phyloP scores from a whole-genome alignment of 768 basidiomycete genomes.

The Sistotremastrum suecicum region DNA sequence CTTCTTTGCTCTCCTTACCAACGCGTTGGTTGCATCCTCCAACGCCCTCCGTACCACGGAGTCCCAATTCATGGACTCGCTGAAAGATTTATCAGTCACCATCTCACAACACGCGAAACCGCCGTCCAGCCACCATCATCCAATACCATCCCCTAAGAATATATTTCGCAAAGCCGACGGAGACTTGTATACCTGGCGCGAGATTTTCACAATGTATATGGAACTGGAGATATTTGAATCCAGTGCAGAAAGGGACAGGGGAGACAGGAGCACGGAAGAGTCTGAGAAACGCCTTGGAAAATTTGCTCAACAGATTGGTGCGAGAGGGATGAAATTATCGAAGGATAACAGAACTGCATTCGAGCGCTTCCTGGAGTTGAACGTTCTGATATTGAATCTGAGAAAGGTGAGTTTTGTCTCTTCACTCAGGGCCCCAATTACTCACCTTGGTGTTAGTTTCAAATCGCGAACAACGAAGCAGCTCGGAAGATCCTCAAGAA shows the following conservation, averaged over 20 bases:
- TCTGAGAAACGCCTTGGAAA: slow-evolving; percentile 47
- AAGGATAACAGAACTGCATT: slow-evolving; percentile 43
- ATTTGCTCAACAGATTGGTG: slow-evolving; percentile 46
- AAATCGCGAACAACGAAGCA: slow-evolving; percentile 75
- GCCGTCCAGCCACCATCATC: neutral
- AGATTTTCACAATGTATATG: slow-evolving; percentile 78
- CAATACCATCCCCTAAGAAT: too few relatives aligned
- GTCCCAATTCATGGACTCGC: slow-evolving; percentile 31
- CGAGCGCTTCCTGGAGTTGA: slow-evolving; percentile 60
- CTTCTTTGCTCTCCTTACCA: slow-evolving; percentile 64
- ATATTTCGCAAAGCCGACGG: slow-evolving; percentile 1
- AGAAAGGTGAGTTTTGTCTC: slow-evolving; percentile 35
- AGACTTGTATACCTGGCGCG: slow-evolving; percentile 81
- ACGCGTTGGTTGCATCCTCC: slow-evolving; percentile 15
- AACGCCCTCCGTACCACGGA: neutral
- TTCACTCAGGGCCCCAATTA: slow-evolving; percentile 16
- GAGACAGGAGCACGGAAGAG: slow-evolving; percentile 57
- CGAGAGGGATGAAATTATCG: slow-evolving; percentile 39
- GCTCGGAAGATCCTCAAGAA: slow-evolving; percentile 91
- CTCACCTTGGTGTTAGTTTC: slow-evolving; percentile 35
- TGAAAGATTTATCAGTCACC: slow-evolving; percentile 30
- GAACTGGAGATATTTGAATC: slow-evolving; percentile 81
- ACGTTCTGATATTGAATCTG: slow-evolving; percentile 63
- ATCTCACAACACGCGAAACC: slow-evolving; percentile 17
- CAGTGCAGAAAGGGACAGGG: slow-evolving; percentile 43